phyloP scores from a whole-genome alignment of 1,139 yeast species.

The Sugiyamaella castrensis region DNA sequence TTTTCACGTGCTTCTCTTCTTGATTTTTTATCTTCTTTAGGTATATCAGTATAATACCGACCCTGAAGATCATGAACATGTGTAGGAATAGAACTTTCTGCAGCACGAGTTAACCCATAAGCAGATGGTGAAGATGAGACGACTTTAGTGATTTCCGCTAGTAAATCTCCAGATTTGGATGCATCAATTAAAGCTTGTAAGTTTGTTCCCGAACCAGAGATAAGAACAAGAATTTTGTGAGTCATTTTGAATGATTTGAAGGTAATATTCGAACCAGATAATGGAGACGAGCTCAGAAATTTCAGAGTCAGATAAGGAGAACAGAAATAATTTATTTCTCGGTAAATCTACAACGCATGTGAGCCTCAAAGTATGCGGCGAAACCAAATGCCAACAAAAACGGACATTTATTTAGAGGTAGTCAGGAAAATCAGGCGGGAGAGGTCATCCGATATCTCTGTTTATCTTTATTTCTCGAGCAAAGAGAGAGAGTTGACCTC shows the following conservation, averaged over 20 bases:
- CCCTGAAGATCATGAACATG: constrained; percentile 63
- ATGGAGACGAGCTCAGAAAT: too few species aligned
- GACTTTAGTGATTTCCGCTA: constrained; percentile 66
- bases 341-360: too few species aligned
- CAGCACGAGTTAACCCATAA: constrained; percentile 79
- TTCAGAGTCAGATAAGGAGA: too few species aligned
- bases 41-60: constrained; percentile 67
- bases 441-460: too few species aligned
- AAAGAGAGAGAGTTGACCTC: too few species aligned
- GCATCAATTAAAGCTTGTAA: constrained; percentile 91
- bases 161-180: constrained; percentile 42
- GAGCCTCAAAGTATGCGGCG: too few species aligned
- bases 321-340: too few species aligned
- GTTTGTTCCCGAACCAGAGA: constrained; percentile 93
- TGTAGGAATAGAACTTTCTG: constrained; percentile 62
- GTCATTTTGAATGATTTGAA: neutral
- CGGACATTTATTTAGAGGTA: too few species aligned
- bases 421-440: too few species aligned
- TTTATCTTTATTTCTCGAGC: too few species aligned
- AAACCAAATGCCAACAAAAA: too few species aligned
- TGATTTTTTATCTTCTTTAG: constrained; percentile 57
- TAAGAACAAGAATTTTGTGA: constrained; percentile 60
- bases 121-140: constrained; percentile 82
- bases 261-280: too few species aligned
- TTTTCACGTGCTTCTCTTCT: constrained; percentile 60